Evolutionary conservation across 2,329 filamentous ascomycete species (phyloP).

Genomic region (Cladorrhinum sp.): DNA sequence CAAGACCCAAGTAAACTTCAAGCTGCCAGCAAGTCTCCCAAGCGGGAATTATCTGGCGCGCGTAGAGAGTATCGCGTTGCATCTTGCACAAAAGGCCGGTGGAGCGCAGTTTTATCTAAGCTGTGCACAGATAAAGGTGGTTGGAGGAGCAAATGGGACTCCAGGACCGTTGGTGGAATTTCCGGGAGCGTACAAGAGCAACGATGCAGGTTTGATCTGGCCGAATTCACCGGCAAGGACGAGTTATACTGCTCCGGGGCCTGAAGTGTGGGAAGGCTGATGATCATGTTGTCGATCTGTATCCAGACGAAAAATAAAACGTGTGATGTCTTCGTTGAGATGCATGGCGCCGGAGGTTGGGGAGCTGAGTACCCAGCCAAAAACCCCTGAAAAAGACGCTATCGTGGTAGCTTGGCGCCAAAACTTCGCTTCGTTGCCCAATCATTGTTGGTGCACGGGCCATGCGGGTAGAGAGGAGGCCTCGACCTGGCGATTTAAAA

Average conservation of each 20-base stretch:
- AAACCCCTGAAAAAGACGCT: background rate
- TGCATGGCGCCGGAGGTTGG: no score
- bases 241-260: background rate
- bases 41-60: slow-evolving; percentile 37
- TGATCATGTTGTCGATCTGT: background rate
- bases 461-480: background rate
- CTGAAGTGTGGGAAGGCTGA: background rate
- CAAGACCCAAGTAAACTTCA: slow-evolving; percentile 34
- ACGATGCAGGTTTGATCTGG: slow-evolving; percentile 38
- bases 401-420: background rate
- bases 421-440: background rate
- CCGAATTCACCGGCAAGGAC: slow-evolving; percentile 15
- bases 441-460: background rate
- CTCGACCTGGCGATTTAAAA: background rate
- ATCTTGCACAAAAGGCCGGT: slow-evolving; percentile 31
- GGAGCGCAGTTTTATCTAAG: slow-evolving; percentile 35
- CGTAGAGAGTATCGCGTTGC: slow-evolving; percentile 36
- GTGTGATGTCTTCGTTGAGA: no score
- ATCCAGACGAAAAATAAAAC: no score
- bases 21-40: slow-evolving; percentile 33
- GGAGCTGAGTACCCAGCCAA: background rate
- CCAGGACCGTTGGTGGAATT: slow-evolving; percentile 31
- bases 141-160: slow-evolving; percentile 30
- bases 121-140: slow-evolving; percentile 33
- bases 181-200: slow-evolving; percentile 32